phyloP scores from a whole-genome alignment of 352 stramenopile species.

The Globisporangium apiculatum region DNA sequence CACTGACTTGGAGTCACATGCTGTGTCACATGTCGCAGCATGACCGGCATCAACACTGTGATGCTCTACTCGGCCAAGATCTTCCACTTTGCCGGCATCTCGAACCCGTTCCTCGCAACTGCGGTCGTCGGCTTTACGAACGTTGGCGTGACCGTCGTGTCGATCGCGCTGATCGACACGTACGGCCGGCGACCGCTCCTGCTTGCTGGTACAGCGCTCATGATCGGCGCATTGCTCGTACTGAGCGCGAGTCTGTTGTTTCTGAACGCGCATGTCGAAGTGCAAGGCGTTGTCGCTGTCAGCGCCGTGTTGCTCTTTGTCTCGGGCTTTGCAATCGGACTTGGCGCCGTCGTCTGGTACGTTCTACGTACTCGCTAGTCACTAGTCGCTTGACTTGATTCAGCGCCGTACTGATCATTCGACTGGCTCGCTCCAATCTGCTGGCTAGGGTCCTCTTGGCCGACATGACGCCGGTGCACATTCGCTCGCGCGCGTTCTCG shows the following conservation, averaged over 20 bases:
- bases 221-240: slow-evolving; percentile 60
- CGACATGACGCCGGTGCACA: slow-evolving; percentile 85
- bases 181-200: slow-evolving; percentile 70
- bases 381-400: too few relatives aligned
- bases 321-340: slow-evolving; percentile 73
- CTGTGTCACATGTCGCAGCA: slow-evolving; percentile 16
- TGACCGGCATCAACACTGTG: slow-evolving; percentile 90
- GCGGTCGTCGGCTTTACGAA: slow-evolving; percentile 68
- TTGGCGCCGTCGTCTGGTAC: slow-evolving; percentile 77
- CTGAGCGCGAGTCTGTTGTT: slow-evolving; percentile 68
- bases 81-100: slow-evolving; percentile 85
- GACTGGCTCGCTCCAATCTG: background rate
- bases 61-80: slow-evolving; percentile 90
- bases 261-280: slow-evolving; percentile 33
- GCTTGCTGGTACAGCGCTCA: slow-evolving; percentile 55
- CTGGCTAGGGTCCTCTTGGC: slow-evolving; percentile 67
- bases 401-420: background rate
- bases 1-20: too few relatives aligned
- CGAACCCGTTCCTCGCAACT: slow-evolving; percentile 79
- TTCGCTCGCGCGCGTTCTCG: slow-evolving; percentile 74
- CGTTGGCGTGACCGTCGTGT: slow-evolving; percentile 73
- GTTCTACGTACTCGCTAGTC: background rate
- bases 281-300: slow-evolving; percentile 65
- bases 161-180: slow-evolving; percentile 66
- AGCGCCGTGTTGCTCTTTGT: slow-evolving; percentile 78